Evolutionary conservation across 345 rosid species (phyloP).

Genomic region (Pugionium dolabratum): DNA sequence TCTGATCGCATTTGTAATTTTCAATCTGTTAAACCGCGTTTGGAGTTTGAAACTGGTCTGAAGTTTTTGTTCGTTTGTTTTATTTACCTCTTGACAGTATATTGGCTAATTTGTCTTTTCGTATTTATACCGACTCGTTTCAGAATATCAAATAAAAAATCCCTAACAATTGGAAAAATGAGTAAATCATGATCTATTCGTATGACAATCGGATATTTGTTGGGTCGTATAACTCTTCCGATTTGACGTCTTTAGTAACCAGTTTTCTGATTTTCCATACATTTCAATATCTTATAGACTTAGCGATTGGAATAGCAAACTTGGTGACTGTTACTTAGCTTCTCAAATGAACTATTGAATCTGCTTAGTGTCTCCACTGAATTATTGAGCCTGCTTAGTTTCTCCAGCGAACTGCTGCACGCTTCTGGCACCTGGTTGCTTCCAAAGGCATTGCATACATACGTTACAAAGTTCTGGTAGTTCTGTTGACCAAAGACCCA

Average conservation of each 20-base stretch:
- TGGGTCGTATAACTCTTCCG: too few relatives aligned
- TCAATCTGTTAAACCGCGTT: neutral
- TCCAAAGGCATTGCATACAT: slow-evolving; percentile 61
- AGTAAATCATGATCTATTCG: too few relatives aligned
- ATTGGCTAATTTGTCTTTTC: neutral
- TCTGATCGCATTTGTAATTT: slow-evolving; percentile 10
- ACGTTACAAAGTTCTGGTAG: slow-evolving; percentile 48
- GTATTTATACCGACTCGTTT: too few relatives aligned
- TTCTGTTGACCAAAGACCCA: slow-evolving; percentile 46
- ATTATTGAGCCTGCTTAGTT: slow-evolving; percentile 31
- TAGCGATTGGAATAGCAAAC: slow-evolving; percentile 30
- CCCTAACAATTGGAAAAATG: too few relatives aligned
- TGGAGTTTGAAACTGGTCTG: neutral
- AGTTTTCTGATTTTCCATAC: slow-evolving; percentile 16
- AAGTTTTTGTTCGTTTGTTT: slow-evolving; percentile 4
- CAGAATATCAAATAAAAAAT: too few relatives aligned
- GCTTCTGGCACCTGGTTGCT: slow-evolving; percentile 54
- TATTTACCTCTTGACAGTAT: slow-evolving; percentile 3
- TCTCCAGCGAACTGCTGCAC: slow-evolving; percentile 36
- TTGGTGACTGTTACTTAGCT: slow-evolving; percentile 24
- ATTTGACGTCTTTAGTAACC: neutral
- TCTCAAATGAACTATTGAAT: slow-evolving; percentile 30
- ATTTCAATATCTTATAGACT: slow-evolving; percentile 5
- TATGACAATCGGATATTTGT: too few relatives aligned
- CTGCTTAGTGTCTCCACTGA: slow-evolving; percentile 28